phyloP scores from a whole-genome alignment of 164 flowering plant species.

The Stephania cephalantha region DNA sequence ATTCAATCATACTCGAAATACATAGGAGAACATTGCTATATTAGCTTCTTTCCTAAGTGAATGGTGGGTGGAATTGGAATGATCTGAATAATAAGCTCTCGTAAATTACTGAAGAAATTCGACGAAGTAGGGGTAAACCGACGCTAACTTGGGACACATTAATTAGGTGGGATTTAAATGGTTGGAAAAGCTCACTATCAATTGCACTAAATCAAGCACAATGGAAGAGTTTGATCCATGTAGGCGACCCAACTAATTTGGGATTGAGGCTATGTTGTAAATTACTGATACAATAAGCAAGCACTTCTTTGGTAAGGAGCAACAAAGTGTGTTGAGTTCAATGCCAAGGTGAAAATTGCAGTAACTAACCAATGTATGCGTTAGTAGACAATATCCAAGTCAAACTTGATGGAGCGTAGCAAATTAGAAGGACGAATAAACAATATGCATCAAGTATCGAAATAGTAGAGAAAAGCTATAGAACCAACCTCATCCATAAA shows the following conservation, averaged over 20 bases:
- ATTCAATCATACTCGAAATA: too few species aligned
- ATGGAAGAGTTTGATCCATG: too few species aligned
- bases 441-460: neutral
- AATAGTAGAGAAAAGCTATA: neutral
- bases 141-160: too few species aligned
- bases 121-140: too few species aligned
- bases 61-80: neutral
- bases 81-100: neutral
- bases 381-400: too few species aligned
- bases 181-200: too few species aligned
- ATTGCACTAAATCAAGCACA: too few species aligned
- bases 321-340: neutral
- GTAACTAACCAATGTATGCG: neutral
- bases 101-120: neutral
- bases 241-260: too few species aligned
- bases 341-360: neutral
- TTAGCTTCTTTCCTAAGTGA: neutral
- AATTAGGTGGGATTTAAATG: too few species aligned
- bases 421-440: too few species aligned
- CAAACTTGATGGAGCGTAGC: too few species aligned
- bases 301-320: neutral
- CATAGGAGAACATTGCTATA: too few species aligned
- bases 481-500: neutral
- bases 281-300: neutral
- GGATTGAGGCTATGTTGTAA: neutral